Conservation (phyloP, 768 basidiomycete genomes). For the Rhizopogon vinicolor region DNA sequence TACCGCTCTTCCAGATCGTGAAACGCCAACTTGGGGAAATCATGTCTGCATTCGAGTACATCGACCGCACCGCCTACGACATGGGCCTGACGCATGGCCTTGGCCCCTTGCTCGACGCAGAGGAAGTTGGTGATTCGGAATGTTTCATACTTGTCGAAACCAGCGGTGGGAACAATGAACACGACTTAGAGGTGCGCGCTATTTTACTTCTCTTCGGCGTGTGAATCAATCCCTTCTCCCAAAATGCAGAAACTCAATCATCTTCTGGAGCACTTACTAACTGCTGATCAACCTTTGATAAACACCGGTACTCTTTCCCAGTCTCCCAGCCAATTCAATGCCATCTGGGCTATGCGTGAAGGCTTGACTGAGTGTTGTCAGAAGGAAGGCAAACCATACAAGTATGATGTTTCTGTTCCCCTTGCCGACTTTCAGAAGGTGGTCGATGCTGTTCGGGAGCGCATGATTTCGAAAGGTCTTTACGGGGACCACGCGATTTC, state of each 20-base stretch:
- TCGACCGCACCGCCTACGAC: slow-evolving; percentile 83
- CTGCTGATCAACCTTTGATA: slow-evolving; percentile 70
- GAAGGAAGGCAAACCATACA: slow-evolving; percentile 94
- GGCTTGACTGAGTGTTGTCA: slow-evolving; percentile 88
- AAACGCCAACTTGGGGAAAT: slow-evolving; percentile 89
- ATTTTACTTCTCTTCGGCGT: neutral
- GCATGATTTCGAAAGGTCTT: slow-evolving; percentile 63
- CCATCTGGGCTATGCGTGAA: slow-evolving; percentile 90
- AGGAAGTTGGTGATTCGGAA: slow-evolving; percentile 71
- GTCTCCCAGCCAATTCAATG: slow-evolving; percentile 82
- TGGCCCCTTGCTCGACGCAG: slow-evolving; percentile 67
- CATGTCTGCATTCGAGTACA: slow-evolving; percentile 95
- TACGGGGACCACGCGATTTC: slow-evolving; percentile 72
- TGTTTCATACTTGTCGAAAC: slow-evolving; percentile 95
- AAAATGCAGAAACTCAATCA: slow-evolving; percentile 73
- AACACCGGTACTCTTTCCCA: slow-evolving; percentile 91
- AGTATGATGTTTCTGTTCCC: slow-evolving; percentile 94
- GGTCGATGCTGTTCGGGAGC: slow-evolving; percentile 75
- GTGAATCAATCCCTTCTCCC: neutral
- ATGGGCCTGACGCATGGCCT: slow-evolving; percentile 82
- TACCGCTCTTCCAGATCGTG: slow-evolving; percentile 77
- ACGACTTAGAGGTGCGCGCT: slow-evolving; percentile 79
- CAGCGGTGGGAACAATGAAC: slow-evolving; percentile 86
- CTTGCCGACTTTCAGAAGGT: slow-evolving; percentile 81
- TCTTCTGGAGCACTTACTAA: slow-evolving; percentile 75